These are phyloP conservation scores for Leptographium lundbergii DNA, from an alignment of 2,329 filamentous ascomycete species.

Conservation along the genomic window DNA sequence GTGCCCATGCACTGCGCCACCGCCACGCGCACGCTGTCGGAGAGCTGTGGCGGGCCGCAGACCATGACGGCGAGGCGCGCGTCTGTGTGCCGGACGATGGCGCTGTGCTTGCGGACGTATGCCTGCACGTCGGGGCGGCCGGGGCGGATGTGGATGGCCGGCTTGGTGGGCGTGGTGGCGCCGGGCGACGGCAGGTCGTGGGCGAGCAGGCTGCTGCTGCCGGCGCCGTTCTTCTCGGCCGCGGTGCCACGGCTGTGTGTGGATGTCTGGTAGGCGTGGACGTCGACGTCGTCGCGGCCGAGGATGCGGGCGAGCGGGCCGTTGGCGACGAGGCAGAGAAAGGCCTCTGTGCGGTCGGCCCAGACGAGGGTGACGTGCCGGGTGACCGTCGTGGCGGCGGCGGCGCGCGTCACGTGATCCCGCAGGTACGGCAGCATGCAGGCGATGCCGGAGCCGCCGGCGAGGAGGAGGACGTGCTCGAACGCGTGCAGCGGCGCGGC, in stretches of 20 bases:
- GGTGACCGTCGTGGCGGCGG: constrained; percentile 6
- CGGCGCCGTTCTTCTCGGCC: neutral
- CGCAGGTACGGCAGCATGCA: constrained; percentile 9
- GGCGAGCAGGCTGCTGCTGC: neutral
- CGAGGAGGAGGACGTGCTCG: constrained; percentile 11
- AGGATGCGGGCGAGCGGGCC: constrained; percentile 1
- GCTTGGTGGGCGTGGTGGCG: neutral
- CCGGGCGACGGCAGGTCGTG: neutral
- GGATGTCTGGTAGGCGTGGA: neutral
- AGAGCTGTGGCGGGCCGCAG: constrained; percentile 9
- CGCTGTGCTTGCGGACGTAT: constrained; percentile 1
- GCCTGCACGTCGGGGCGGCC: constrained; percentile 10
- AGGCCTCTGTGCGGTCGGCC: constrained; percentile 8
- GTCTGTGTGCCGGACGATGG: neutral
- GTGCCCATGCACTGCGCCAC: constrained; percentile 6
- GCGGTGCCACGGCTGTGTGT: neutral
- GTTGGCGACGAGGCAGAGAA: constrained; percentile 3
- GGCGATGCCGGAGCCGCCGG: constrained; percentile 13
- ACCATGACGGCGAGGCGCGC: constrained; percentile 9
- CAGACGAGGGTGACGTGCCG: constrained; percentile 9
- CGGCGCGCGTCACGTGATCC: constrained; percentile 9
- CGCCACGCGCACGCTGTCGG: constrained; percentile 8
- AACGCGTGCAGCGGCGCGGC: constrained; percentile 9
- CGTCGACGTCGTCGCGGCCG: constrained; percentile 4
- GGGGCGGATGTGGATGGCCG: neutral